Percentiles rank a stretch among this genome's conserved stretches.
Evolutionary conservation across 2,329 filamentous ascomycete species (phyloP).

Genomic region (Madurella fahalii): DNA sequence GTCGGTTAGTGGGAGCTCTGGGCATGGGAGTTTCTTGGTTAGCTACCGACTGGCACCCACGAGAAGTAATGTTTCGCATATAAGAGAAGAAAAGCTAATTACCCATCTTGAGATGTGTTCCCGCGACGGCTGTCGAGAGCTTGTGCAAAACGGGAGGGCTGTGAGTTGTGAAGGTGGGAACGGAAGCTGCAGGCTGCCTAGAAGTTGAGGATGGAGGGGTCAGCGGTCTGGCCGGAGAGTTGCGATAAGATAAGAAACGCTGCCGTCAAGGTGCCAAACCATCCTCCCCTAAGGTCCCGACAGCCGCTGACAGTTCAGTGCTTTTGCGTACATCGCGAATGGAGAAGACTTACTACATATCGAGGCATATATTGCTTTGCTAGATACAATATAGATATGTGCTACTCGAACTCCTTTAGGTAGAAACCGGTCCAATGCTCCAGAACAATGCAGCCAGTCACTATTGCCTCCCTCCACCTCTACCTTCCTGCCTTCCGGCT

Average conservation of each 20-base stretch:
- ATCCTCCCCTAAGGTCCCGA: no score
- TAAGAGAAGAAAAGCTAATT: neutral
- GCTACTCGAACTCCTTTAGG: neutral
- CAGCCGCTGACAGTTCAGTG: no score
- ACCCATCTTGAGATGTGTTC: conserved; percentile 13
- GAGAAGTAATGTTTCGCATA: no score
- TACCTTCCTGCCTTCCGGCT: neutral
- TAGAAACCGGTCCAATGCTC: conserved; percentile 6
- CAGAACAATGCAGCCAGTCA: conserved; percentile 14
- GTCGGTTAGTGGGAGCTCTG: conserved; percentile 85
- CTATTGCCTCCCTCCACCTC: conserved; percentile 10
- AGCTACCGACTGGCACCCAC: neutral
- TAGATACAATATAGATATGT: neutral
- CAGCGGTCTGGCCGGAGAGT: conserved; percentile 3
- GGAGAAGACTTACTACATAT: no score
- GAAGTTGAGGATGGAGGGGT: conserved; percentile 14
- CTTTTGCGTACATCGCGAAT: no score
- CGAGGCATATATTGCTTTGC: no score
- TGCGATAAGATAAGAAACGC: conserved; percentile 26
- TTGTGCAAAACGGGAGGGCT: neutral
- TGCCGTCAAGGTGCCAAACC: conserved; percentile 17
- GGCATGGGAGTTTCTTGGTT: neutral
- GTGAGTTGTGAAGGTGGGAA: neutral
- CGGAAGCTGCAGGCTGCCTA: conserved; percentile 10
- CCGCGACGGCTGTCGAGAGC: neutral